Percentiles rank a stretch among this genome's conserved stretches.
These are phyloP conservation scores for Xerocomus spinulosus DNA, from an alignment of 768 basidiomycete species.

Conservation along the genomic window DNA sequence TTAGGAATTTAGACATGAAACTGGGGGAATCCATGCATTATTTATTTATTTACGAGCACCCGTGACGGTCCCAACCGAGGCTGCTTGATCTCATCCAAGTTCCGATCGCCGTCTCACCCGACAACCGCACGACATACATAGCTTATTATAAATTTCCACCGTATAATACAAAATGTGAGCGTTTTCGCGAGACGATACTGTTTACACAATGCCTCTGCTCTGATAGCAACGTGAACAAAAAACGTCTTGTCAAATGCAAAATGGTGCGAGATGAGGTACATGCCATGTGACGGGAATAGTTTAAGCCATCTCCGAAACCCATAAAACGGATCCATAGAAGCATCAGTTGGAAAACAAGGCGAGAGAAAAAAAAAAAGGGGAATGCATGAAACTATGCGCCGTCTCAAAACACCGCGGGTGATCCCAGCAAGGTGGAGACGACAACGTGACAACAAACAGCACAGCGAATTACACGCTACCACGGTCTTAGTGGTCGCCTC, in stretches of 20 bases:
- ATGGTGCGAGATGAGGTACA: not conserved
- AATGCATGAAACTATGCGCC: too few relatives aligned
- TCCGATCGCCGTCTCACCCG: conserved; percentile 5
- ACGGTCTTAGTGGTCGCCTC: conserved; percentile 42
- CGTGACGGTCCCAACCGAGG: not conserved
- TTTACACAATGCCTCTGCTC: too few relatives aligned
- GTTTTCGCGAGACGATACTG: too few relatives aligned
- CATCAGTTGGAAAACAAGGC: too few relatives aligned
- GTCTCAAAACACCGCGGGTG: not conserved
- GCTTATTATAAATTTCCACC: conserved; percentile 16
- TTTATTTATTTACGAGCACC: not conserved
- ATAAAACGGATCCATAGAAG: not conserved
- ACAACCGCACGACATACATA: not conserved
- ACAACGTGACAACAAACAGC: not conserved
- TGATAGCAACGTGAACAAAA: not conserved
- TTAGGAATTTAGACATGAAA: not conserved
- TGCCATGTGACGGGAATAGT: not conserved
- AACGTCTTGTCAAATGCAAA: not conserved
- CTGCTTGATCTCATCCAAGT: conserved; percentile 4
- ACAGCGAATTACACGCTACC: conserved; percentile 29
- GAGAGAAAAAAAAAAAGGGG: too few relatives aligned
- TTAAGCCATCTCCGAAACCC: too few relatives aligned
- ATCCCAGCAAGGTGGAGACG: not conserved
- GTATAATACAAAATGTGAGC: conserved; percentile 18
- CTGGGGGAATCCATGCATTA: too few relatives aligned